These are phyloP conservation scores for Penicillium riverlandense DNA, from an alignment of 495 filamentous ascomycete species.

Conservation along the genomic window DNA sequence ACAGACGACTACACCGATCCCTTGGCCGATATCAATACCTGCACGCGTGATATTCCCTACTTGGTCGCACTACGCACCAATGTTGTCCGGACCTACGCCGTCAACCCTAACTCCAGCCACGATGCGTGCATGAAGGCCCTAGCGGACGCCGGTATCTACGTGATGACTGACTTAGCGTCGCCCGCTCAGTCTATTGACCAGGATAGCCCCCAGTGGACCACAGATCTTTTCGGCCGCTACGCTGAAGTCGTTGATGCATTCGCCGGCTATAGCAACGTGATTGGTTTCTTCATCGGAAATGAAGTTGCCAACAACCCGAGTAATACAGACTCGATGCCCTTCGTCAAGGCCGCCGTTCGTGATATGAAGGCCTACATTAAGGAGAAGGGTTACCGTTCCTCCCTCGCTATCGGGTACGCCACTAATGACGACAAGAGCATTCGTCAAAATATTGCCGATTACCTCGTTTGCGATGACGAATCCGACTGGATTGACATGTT, in stretches of 20 bases:
- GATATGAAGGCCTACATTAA: constrained; percentile 94
- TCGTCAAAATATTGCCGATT: constrained; percentile 70
- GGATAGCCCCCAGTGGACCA: constrained; percentile 68
- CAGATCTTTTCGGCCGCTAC: constrained; percentile 72
- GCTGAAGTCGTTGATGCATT: constrained; percentile 79
- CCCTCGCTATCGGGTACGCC: constrained; percentile 86
- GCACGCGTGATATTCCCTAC: constrained; percentile 80
- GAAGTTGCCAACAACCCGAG: constrained; percentile 82
- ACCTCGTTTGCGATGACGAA: constrained; percentile 82
- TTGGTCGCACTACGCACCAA: constrained; percentile 75
- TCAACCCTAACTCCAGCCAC: constrained; percentile 76
- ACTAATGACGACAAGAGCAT: constrained; percentile 85
- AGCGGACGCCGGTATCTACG: constrained; percentile 88
- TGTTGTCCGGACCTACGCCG: constrained; percentile 88
- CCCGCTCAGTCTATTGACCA: constrained; percentile 79
- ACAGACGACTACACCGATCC: constrained; percentile 53
- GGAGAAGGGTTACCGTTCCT: constrained; percentile 58
- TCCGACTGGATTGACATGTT: constrained; percentile 81
- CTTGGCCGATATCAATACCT: constrained; percentile 60
- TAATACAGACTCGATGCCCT: constrained; percentile 84
- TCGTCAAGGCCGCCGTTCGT: constrained; percentile 94
- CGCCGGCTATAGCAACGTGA: constrained; percentile 72
- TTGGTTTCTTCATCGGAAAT: constrained; percentile 98
- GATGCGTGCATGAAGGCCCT: constrained; percentile 77
- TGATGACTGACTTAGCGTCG: constrained; percentile 83